A percentile compares a stretch with the other conserved stretches of the same genome.
These are phyloP conservation scores for Bremia lactucae DNA, from an alignment of 352 stramenopile genomes.

Conservation along the genomic window DNA sequence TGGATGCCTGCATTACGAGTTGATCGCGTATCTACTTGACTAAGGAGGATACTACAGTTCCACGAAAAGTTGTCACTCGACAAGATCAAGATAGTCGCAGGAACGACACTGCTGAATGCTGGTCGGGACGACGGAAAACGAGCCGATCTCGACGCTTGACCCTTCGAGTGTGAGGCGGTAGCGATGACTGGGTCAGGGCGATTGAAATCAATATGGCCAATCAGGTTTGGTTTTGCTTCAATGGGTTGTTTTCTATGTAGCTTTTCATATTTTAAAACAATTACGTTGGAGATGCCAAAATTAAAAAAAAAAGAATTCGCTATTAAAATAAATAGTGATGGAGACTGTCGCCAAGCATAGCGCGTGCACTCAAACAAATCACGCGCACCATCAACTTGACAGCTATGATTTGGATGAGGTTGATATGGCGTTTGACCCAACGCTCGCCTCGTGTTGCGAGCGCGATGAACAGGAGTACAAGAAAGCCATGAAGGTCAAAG, in stretches of 20 bases:
- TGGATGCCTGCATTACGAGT: constrained; percentile 16
- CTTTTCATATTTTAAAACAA: no score
- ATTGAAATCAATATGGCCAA: background rate
- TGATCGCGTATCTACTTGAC: no score
- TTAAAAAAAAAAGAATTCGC: no score
- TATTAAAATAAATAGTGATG: constrained; percentile 5
- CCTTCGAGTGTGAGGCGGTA: constrained; percentile 12
- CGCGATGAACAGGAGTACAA: constrained; percentile 42
- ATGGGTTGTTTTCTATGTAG: no score
- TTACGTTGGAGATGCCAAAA: no score
- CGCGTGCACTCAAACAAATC: constrained; percentile 1
- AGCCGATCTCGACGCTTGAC: constrained; percentile 3
- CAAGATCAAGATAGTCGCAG: background rate
- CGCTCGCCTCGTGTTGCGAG: constrained; percentile 56
- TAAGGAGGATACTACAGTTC: no score
- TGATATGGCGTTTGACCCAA: constrained; percentile 43
- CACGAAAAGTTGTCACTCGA: background rate
- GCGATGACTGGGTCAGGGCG: constrained; percentile 24
- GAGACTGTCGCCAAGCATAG: background rate
- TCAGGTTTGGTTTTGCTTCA: no score
- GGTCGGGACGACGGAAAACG: background rate
- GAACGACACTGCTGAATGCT: constrained; percentile 1
- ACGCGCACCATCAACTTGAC: constrained; percentile 13
- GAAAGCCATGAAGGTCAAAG: constrained; percentile 58
- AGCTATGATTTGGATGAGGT: constrained; percentile 18